Conservation (phyloP, 176 grass and related monocot genomes). For the Phoenix roebelenii region DNA sequence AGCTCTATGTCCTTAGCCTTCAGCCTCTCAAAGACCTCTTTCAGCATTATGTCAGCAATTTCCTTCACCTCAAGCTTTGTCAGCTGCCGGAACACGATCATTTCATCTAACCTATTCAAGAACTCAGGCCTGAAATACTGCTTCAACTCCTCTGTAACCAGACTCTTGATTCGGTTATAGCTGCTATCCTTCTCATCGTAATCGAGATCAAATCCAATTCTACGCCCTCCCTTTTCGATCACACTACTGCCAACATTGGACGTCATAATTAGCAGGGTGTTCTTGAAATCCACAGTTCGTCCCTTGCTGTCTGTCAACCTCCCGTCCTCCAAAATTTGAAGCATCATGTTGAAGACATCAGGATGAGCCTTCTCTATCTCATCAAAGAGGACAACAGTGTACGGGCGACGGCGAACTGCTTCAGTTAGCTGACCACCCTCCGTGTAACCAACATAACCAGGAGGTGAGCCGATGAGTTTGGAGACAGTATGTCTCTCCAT, state of each 20-base stretch:
- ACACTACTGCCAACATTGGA: conserved; percentile 90
- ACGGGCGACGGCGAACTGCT: conserved; percentile 83
- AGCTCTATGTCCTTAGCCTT: conserved; percentile 85
- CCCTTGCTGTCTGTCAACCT: conserved; percentile 92
- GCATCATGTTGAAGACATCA: conserved; percentile 99
- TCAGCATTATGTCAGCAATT: conserved; percentile 96
- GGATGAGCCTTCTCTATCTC: conserved; percentile 98
- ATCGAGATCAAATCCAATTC: conserved; percentile 87
- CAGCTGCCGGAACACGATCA: conserved; percentile 95
- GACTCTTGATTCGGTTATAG: conserved; percentile 86
- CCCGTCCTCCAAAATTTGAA: conserved; percentile 96
- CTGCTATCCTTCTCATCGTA: conserved; percentile 83
- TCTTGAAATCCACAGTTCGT: conserved; percentile 89
- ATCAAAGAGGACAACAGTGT: conserved; percentile 92
- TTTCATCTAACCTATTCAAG: conserved; percentile 86
- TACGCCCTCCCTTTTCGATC: conserved; percentile 83
- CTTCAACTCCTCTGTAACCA: conserved; percentile 88
- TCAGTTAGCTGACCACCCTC: conserved; percentile 88
- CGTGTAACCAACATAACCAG: conserved; percentile 94
- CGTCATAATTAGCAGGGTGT: conserved; percentile 85
- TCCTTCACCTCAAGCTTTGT: conserved; percentile 97
- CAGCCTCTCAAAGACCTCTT: conserved; percentile 84
- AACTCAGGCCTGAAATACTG: conserved; percentile 93
- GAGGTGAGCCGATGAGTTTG: conserved; percentile 91
- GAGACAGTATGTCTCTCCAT: conserved; percentile 97